Conservation (phyloP, 2,329 filamentous ascomycete genomes). For the Juglanconis oblonga region DNA sequence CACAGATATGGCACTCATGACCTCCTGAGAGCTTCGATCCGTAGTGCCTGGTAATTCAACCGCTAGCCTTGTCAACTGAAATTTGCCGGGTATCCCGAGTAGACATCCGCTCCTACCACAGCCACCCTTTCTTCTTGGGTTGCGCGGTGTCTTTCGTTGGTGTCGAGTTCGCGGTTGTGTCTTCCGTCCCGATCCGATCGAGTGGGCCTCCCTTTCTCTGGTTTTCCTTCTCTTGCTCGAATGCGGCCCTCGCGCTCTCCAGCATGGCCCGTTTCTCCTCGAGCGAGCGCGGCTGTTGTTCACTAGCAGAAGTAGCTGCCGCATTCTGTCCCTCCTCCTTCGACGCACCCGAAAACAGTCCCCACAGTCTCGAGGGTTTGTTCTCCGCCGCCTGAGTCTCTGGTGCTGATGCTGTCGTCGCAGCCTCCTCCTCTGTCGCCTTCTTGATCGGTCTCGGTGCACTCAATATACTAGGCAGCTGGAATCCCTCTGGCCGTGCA, state of each 20-base stretch:
- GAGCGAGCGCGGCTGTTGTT: constrained; percentile 31
- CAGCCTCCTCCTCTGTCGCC: constrained; percentile 14
- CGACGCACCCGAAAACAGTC: constrained; percentile 25
- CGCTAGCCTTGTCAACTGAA: background rate
- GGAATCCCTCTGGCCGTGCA: constrained; percentile 41
- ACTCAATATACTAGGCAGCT: constrained; percentile 50
- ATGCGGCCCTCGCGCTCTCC: constrained; percentile 40
- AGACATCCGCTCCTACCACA: constrained; percentile 30
- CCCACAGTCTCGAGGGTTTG: constrained; percentile 23
- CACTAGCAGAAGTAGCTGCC: constrained; percentile 21
- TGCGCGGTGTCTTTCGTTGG: constrained; percentile 23
- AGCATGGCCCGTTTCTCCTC: constrained; percentile 31
- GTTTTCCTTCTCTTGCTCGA: constrained; percentile 49
- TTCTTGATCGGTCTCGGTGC: constrained; percentile 30
- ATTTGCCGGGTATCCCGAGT: background rate
- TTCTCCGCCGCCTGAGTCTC: constrained; percentile 23
- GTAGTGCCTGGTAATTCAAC: too few species aligned
- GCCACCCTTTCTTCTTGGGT: constrained; percentile 46
- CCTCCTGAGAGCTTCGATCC: background rate
- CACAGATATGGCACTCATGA: background rate
- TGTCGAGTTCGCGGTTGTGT: constrained; percentile 21
- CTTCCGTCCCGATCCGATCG: constrained; percentile 45
- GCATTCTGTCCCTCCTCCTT: background rate
- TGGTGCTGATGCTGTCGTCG: constrained; percentile 25
- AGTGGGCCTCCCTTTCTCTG: constrained; percentile 49